Base-by-base conservation (phyloP, 768 basidiomycete genomes). In the Mycena haematopus region DNA sequence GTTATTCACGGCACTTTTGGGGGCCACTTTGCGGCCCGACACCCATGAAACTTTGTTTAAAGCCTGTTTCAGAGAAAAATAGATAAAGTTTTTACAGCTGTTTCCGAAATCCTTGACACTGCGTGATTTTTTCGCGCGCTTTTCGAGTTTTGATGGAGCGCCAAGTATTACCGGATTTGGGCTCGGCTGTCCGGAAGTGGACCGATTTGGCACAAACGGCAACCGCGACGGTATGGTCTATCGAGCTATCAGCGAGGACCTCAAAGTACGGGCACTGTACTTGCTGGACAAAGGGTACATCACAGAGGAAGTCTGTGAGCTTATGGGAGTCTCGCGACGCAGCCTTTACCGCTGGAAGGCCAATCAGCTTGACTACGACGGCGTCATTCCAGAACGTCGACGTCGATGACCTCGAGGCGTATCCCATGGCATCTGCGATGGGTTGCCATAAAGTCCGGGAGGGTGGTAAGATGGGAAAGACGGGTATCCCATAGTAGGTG, bases 241-340 rank as follows among this genome's bases (percentile, higher is more conserved):
- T 45, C 47, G 63, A n/a, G 21, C 44, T 27, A 69, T 67, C 45
- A 69, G 66, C 56, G 57, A 56, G 15, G 68, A 67, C 62, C 27
- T 69, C 27, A 62, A 67, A 44, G 56, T 52, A 33, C 55, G 56
- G 2, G 60, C 60, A 14, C 57, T 69, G 17, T 67, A 63, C 58
- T 63, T 69, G 22, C 27, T 65, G 3, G 63, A 65, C 24, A 17
- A 56, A 19, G 60, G 58, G 8, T 67, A 67, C 44, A 40, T 62
- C 31, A 45, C 66, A 15, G 59, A 56, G 5, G 63, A 69, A 29
- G 50, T 69, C 24, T 52, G 50, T 54, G 58, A 69, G 11, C 55
- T 69, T 15, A 51, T 67, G 13, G 62, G 65, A 4, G 57, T 69
- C 35, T 67, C 63, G 1, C 3, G 14, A 22, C 11, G 65, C 6